Evolutionary conservation across 768 basidiomycete species (phyloP).

Genomic region (Pleurotus giganteus): DNA sequence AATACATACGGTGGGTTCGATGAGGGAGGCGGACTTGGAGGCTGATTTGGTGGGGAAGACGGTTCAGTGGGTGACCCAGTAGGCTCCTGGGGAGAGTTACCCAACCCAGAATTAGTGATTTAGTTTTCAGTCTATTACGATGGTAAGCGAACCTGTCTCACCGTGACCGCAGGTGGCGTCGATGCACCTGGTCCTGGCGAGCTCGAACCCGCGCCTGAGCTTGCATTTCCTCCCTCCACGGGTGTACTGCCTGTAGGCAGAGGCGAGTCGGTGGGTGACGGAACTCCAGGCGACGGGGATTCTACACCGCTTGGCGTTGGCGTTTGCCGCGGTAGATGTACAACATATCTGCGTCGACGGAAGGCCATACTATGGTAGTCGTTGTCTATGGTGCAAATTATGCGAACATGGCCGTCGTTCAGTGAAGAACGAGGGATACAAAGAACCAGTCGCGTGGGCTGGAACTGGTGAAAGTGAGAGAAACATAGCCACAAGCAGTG

Average conservation of each 20-base stretch:
- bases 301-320: slow-evolving; percentile 1
- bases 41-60: too few species aligned
- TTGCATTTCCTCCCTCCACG: not conserved
- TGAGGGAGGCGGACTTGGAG: not conserved
- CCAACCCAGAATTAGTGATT: not conserved
- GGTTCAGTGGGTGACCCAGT: not conserved
- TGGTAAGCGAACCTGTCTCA: slow-evolving; percentile 7
- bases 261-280: not conserved
- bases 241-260: not conserved
- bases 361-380: not conserved
- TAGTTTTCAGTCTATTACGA: not conserved
- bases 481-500: too few species aligned
- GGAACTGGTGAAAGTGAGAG: too few species aligned
- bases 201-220: not conserved
- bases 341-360: not conserved
- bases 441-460: too few species aligned
- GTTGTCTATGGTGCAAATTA: not conserved
- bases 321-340: not conserved
- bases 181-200: not conserved
- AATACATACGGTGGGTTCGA: not conserved
- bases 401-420: not conserved
- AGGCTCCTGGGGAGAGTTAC: not conserved
- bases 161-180: not conserved
- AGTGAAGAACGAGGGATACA: too few species aligned
- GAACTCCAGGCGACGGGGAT: not conserved